Evolutionary conservation across 2,329 filamentous ascomycete species (phyloP).

Genomic region (Zalaria sp.): DNA sequence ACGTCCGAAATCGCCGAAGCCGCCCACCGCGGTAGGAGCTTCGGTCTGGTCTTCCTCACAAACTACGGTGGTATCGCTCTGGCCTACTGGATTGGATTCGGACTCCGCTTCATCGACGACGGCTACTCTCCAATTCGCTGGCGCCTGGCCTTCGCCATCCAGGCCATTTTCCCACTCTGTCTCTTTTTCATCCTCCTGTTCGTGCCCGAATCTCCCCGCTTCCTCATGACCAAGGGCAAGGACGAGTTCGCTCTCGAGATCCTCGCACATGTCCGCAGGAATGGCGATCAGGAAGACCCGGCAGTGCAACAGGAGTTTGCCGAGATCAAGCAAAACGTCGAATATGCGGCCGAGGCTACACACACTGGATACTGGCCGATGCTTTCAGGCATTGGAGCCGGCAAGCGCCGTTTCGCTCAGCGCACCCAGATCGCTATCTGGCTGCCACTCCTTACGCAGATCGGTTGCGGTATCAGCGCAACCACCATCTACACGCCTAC

Average conservation of each 20-base stretch:
- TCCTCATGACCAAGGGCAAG: conserved; percentile 38
- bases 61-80: conserved; percentile 24
- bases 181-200: conserved; percentile 33
- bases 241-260: conserved; percentile 35
- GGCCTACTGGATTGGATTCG: conserved; percentile 5
- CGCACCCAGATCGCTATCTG: conserved; percentile 15
- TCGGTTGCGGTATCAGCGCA: conserved; percentile 16
- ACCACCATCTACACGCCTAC: conserved; percentile 11
- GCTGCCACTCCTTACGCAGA: conserved; percentile 18
- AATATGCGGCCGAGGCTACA: too few species aligned
- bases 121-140: conserved; percentile 1
- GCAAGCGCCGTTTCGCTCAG: too few species aligned
- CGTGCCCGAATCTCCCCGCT: conserved; percentile 46
- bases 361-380: too few species aligned
- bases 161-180: conserved; percentile 32
- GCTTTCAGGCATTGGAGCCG: too few species aligned
- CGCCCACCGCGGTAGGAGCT: conserved; percentile 21
- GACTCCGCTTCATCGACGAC: conserved; percentile 5
- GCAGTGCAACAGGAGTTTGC: conserved; percentile 33
- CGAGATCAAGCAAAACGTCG: conserved; percentile 36
- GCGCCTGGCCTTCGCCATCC: conserved; percentile 27
- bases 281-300: conserved; percentile 28
- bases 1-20: conserved; percentile 37
- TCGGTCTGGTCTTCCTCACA: conserved; percentile 2
- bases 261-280: conserved; percentile 38